phyloP scores from a whole-genome alignment of 805 yeast species.

The Teunomyces tritomae region DNA sequence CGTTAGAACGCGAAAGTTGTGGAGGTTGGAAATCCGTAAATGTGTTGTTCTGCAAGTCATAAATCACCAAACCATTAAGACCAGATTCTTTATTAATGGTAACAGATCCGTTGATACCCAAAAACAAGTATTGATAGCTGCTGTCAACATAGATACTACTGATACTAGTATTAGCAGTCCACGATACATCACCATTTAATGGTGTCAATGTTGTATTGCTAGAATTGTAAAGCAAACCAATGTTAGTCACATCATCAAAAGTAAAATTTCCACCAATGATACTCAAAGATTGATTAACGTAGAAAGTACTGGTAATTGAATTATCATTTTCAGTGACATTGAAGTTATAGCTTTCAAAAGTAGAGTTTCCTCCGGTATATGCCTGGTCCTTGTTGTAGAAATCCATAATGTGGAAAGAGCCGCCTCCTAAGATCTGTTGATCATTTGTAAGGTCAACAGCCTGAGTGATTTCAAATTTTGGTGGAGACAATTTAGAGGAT shows the following conservation, averaged over 20 bases:
- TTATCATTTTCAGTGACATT: constrained; percentile 16
- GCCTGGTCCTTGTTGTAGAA: constrained; percentile 26
- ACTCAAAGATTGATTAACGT: constrained; percentile 48
- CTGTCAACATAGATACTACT: constrained; percentile 37
- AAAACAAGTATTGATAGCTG: constrained; percentile 32
- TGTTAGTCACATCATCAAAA: constrained; percentile 15
- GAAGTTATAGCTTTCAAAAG: constrained; percentile 22
- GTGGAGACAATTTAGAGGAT: constrained; percentile 32
- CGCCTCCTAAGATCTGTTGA: constrained; percentile 36
- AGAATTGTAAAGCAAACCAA: constrained; percentile 28
- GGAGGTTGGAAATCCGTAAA: constrained; percentile 51
- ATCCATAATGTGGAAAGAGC: constrained; percentile 35
- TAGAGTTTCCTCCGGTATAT: constrained; percentile 16
- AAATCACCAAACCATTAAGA: constrained; percentile 50
- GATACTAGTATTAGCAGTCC: constrained; percentile 25
- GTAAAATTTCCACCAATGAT: constrained; percentile 63
- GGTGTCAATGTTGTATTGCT: constrained; percentile 15
- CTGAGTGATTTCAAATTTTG: constrained; percentile 30
- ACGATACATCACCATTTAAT: constrained; percentile 21
- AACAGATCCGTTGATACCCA: constrained; percentile 46
- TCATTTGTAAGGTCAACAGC: constrained; percentile 19
- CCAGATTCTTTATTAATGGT: constrained; percentile 15
- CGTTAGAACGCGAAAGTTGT: constrained; percentile 36
- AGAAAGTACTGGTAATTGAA: constrained; percentile 32
- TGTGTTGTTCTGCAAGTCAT: constrained; percentile 43